phyloP scores from a whole-genome alignment of 441 rosid genomes.

The Brassica balearica region DNA sequence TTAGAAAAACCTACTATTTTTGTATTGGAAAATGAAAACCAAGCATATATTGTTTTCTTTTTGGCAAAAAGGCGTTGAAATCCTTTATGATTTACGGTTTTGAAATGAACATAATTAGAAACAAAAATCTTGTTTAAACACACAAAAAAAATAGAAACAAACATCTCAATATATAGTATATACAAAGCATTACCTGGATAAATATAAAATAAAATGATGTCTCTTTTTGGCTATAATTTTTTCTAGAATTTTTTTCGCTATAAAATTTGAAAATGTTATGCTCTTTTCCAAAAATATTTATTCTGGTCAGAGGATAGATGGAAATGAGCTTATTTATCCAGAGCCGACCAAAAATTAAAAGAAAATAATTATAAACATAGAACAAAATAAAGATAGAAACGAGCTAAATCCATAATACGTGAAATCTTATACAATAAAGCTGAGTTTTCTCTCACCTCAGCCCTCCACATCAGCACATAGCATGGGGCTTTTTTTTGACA shows the following conservation, averaged over 20 bases:
- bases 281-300: not conserved
- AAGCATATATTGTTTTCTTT: not conserved
- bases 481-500: no score
- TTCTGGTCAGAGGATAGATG: not conserved
- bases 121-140: not conserved
- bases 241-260: not conserved
- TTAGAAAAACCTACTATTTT: not conserved
- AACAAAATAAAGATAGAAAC: not conserved
- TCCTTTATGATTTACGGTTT: not conserved
- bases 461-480: no score
- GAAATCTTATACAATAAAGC: no score
- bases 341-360: not conserved
- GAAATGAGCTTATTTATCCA: constrained; percentile 1
- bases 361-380: not conserved
- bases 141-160: no score
- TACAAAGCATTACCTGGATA: constrained; percentile 11
- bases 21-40: not conserved
- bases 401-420: not conserved
- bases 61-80: not conserved
- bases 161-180: no score
- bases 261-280: not conserved
- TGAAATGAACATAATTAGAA: not conserved
- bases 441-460: no score
- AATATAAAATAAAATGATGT: constrained; percentile 10
- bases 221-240: constrained; percentile 24